Base-by-base conservation (phyloP, 2,329 filamentous ascomycete species). In the Blastomyces silverae region DNA sequence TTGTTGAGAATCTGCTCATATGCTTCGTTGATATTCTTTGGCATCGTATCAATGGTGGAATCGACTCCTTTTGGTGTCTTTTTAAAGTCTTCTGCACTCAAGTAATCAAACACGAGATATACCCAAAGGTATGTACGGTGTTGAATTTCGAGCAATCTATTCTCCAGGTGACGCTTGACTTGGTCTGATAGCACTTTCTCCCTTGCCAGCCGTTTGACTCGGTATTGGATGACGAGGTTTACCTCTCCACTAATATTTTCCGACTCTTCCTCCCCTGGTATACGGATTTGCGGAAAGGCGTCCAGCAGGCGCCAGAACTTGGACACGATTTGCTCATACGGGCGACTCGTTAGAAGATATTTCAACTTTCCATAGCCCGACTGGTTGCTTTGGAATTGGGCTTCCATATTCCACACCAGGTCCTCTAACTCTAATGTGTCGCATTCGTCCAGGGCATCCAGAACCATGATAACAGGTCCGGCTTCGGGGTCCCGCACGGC, bases 1-100 rank as follows among this genome's bases (percentile, higher is more conserved):
- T 53, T 53, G 25, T 53, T 53, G n/a, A 53, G 50, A 53, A 25
- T 53, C 50, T 25, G n/a, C 22, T 53, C 50, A 28, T 53, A 53
- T 28, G 50, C 50, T 53, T 53, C 10, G 22, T 53, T 28, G 25
- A 53, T 6, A 28, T 15, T 53, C 25, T 28, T 60, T 52, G 50
- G 50, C 22, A 60, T 37, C 61, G 44, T 46, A n/a, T 46, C 15
- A 6, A 46, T 46, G 44, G 17, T n/a, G 17, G 44, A 46, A n/a
- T 46, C 44, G 20, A 46, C 44, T 46, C 44, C 44, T 17, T n/a
- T 46, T 46, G 44, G 2, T 46, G 44, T 46, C 44, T n/a, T 46
- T 46, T 46, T 46, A 46, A n/a, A 46, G 20, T 46, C 20, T 46
- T 46, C 44, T n/a, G 17, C 20, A 17, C 44, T 46, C 44, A 46